Base-by-base conservation (phyloP, 2,329 filamentous ascomycete genomes). In the Microdochium trichocladiopsis region DNA sequence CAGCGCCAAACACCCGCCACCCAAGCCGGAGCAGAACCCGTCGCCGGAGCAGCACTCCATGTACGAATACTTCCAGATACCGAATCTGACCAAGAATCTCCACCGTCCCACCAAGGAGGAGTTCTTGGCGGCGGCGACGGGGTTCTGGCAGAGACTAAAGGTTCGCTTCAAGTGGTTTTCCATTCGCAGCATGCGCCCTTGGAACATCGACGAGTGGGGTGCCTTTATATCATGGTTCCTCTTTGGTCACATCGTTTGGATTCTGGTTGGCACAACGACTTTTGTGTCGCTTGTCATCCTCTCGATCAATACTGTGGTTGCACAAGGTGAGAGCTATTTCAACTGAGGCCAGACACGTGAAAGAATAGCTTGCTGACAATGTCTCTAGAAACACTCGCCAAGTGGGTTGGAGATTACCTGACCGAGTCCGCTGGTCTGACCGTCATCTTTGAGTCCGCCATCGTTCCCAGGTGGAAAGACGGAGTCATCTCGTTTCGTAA, bases 91-190 rank as follows among this genome's bases (percentile, higher is more conserved):
- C 23, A 87, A 88, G 60, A 82, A 91, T 67, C 83, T 87, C n/a
- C 90, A 96, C 72, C 80, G 92, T 21, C 93, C 94, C 4, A 93
- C 87, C 8, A 96, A 95, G 65, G 92, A 96, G 66, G 94, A 99
- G 68, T 78, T 99, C 25, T 76, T 99, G 33, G 87, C 89, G 21
- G 93, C 94, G 4, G 91, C 94, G 33, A 96, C 85, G 22, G 92
- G 92, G 1, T 96, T 97, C 67, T 94, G 90, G 85, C 87, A 95
- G 56, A 83, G 94, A 49, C 70, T 96, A 47, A 90, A 87, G 64
- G 88, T 97, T 23, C 87, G 91, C 41, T 95, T 97, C 74, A 99
- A 99, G 70, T 99, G 94, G 94, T 86, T 94, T 62, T 95, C 94
- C 2, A 99, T 99, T 61, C 80, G 92, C 64, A 96, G 92, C 66